A percentile compares a stretch with the other conserved stretches of the same genome.
These are phyloP conservation scores for Zygotorulaspora mrakii DNA, from an alignment of 1,139 yeast species.

Conservation along the genomic window DNA sequence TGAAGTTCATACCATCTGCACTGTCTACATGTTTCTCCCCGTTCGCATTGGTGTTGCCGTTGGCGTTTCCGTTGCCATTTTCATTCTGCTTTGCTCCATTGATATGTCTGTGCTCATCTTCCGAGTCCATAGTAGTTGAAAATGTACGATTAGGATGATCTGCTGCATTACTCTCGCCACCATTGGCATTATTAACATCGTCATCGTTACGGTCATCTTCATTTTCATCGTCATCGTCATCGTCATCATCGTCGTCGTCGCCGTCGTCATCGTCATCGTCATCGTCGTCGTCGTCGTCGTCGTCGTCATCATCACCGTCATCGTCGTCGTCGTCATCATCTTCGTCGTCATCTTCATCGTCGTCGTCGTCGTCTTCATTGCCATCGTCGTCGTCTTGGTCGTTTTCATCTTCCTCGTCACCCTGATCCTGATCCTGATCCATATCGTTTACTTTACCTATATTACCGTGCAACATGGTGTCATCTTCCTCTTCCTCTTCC, in stretches of 20 bases:
- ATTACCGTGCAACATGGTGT: conserved; percentile 12
- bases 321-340: conserved; percentile 20
- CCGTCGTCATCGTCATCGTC: conserved; percentile 13
- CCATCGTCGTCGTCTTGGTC: conserved; percentile 18
- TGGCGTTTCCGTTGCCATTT: conserved; percentile 35
- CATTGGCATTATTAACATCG: not conserved
- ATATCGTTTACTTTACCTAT: conserved; percentile 22
- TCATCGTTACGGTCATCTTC: conserved; percentile 35
- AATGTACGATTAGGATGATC: no score
- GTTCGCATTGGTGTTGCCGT: conserved; percentile 24
- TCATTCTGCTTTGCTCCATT: no score
- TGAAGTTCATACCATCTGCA: not conserved
- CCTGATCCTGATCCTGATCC: conserved; percentile 22
- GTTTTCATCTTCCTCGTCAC: conserved; percentile 17
- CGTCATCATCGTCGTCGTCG: conserved; percentile 19
- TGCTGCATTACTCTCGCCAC: no score
- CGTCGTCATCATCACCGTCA: conserved; percentile 16
- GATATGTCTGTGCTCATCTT: no score
- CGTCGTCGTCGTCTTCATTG: conserved; percentile 17
- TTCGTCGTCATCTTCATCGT: conserved; percentile 17
- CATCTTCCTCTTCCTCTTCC: conserved; percentile 25
- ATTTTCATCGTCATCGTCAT: conserved; percentile 35
- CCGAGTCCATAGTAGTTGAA: no score
- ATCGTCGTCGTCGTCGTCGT: conserved; percentile 14
- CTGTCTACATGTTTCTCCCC: no score